Percentiles rank a stretch among this genome's conserved stretches.
These are phyloP conservation scores for Hyaloperonospora arabidopsidis DNA, from an alignment of 352 stramenopile species.

Conservation along the genomic window DNA sequence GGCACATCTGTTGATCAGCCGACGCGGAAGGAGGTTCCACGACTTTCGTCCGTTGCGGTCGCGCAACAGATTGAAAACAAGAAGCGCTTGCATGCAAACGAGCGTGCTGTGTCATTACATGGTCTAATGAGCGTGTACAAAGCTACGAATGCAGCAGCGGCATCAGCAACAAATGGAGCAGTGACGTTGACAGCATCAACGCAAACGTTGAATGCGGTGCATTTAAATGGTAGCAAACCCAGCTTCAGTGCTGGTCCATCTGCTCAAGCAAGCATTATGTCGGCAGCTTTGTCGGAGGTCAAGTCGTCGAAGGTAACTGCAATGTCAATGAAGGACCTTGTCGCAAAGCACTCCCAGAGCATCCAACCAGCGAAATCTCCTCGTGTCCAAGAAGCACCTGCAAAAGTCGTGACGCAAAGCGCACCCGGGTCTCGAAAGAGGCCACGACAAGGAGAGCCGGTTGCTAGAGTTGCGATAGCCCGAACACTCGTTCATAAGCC, in stretches of 20 bases:
- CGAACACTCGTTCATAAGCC: conserved; percentile 9
- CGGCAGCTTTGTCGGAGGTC: conserved; percentile 5
- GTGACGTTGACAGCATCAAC: conserved; percentile 7
- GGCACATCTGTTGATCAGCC: conserved; percentile 1
- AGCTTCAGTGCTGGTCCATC: neutral
- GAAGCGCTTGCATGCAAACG: conserved; percentile 20
- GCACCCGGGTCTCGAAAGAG: conserved; percentile 22
- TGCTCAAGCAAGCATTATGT: conserved; percentile 8
- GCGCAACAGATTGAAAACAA: conserved; percentile 19
- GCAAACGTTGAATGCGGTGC: neutral
- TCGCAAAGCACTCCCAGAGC: conserved; percentile 25
- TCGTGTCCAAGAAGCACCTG: neutral
- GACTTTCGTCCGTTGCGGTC: conserved; percentile 6
- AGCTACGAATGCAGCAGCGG: neutral
- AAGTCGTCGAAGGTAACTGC: conserved; percentile 16
- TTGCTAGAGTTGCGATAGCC: conserved; percentile 8
- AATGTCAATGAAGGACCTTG: conserved; percentile 34
- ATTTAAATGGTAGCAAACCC: conserved; percentile 17
- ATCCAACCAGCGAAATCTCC: conserved; percentile 3
- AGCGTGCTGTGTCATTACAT: conserved; percentile 22
- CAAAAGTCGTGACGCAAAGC: conserved; percentile 15
- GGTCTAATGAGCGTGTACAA: conserved; percentile 20
- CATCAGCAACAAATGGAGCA: conserved; percentile 1
- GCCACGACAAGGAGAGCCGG: conserved; percentile 10
- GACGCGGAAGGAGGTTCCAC: conserved; percentile 6